phyloP scores from a whole-genome alignment of 495 filamentous ascomycete genomes.

The Penicillium pancosmium region DNA sequence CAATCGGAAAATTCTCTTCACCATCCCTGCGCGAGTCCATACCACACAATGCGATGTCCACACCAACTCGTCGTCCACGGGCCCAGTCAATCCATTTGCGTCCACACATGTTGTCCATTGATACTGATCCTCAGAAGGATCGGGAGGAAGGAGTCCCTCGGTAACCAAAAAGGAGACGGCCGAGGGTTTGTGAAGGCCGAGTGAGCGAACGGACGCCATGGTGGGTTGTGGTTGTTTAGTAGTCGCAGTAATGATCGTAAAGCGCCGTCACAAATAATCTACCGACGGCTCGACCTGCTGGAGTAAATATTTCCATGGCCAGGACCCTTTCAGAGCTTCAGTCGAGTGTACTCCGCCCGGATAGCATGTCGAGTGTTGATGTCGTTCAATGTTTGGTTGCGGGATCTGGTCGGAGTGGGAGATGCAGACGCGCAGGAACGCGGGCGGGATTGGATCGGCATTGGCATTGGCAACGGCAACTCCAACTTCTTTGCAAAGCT shows the following conservation, averaged over 20 bases:
- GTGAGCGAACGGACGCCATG: slow-evolving; percentile 87
- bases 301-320: slow-evolving; percentile 22
- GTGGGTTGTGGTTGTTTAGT: slow-evolving; percentile 32
- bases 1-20: slow-evolving; percentile 85
- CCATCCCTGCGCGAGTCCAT: slow-evolving; percentile 85
- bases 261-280: slow-evolving; percentile 27
- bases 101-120: slow-evolving; percentile 65
- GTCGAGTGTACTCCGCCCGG: slow-evolving; percentile 7
- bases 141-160: slow-evolving; percentile 72
- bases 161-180: slow-evolving; percentile 80
- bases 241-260: slow-evolving; percentile 22
- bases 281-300: slow-evolving; percentile 17
- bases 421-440: slow-evolving; percentile 36
- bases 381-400: slow-evolving; percentile 11
- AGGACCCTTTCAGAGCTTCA: background rate
- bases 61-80: slow-evolving; percentile 79
- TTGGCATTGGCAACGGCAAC: background rate
- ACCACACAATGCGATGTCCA: slow-evolving; percentile 81
- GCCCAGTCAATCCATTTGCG: slow-evolving; percentile 42
- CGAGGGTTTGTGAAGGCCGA: slow-evolving; percentile 85
- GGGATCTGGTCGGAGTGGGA: slow-evolving; percentile 9
- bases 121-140: slow-evolving; percentile 69
- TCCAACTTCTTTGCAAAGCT: slow-evolving; percentile 14
- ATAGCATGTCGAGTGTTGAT: slow-evolving; percentile 18
- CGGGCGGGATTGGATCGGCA: slow-evolving; percentile 28